phyloP scores from a whole-genome alignment of 441 rosid species.

The Erysimum pusillum region DNA sequence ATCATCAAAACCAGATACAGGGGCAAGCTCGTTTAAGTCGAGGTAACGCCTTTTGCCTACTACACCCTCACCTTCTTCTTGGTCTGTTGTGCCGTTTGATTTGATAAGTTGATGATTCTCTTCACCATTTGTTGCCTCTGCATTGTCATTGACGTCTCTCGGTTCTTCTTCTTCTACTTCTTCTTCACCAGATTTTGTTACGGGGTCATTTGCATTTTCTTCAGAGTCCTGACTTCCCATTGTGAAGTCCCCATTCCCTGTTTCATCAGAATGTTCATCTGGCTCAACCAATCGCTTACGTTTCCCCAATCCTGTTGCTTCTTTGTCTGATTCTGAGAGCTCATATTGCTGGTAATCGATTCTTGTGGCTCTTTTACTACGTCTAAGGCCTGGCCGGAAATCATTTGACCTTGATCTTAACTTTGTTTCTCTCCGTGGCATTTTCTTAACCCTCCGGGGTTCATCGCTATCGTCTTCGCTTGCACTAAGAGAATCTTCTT shows the following conservation, averaged over 20 bases:
- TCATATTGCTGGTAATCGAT: constrained; percentile 85
- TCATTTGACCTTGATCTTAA: constrained; percentile 71
- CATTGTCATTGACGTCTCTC: constrained; percentile 46
- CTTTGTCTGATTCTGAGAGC: constrained; percentile 87
- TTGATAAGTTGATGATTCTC: constrained; percentile 61
- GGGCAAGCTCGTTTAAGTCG: constrained; percentile 95
- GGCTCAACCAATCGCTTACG: constrained; percentile 61
- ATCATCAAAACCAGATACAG: constrained; percentile 91
- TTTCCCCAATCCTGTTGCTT: constrained; percentile 62
- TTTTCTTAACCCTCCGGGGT: constrained; percentile 72
- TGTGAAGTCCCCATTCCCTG: constrained; percentile 73
- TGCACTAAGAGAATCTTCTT: constrained; percentile 66
- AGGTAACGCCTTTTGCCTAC: constrained; percentile 74
- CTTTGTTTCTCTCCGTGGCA: constrained; percentile 79
- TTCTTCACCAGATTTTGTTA: constrained; percentile 58
- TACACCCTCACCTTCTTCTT: constrained; percentile 69
- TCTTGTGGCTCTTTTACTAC: constrained; percentile 90
- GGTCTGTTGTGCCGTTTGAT: constrained; percentile 56
- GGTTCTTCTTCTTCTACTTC: constrained; percentile 42
- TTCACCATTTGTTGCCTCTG: constrained; percentile 47
- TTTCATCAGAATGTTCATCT: constrained; percentile 58
- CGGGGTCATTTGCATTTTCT: constrained; percentile 66
- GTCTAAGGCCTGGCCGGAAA: constrained; percentile 88
- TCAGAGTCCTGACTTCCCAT: constrained; percentile 77
- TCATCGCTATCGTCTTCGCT: constrained; percentile 87